These are phyloP conservation scores for Crucibulum laeve DNA, from an alignment of 768 basidiomycete genomes.

Conservation along the genomic window DNA sequence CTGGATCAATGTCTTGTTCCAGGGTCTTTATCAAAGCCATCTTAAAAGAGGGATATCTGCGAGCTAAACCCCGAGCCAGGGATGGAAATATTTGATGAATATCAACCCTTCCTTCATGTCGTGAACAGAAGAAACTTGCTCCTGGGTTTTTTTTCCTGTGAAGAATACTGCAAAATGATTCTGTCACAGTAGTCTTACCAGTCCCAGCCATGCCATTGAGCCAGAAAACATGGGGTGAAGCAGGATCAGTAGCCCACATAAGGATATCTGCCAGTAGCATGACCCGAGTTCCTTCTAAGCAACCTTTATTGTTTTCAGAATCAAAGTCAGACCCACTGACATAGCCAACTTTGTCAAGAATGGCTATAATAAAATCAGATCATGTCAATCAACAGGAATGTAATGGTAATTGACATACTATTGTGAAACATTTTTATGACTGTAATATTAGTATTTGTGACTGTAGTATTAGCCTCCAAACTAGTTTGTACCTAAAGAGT, in stretches of 20 bases:
- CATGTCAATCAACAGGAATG: background rate
- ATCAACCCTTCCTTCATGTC: background rate
- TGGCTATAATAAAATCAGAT: background rate
- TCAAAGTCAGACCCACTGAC: background rate
- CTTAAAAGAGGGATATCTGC: background rate
- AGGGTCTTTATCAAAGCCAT: background rate
- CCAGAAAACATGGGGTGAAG: slow-evolving; percentile 18
- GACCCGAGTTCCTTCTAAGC: slow-evolving; percentile 9
- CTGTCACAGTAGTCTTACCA: slow-evolving; percentile 15
- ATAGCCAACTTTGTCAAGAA: background rate
- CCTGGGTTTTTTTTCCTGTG: background rate
- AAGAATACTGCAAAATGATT: background rate
- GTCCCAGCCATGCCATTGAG: slow-evolving; percentile 15
- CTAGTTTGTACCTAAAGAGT: background rate
- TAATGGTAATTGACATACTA: background rate
- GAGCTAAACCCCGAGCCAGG: background rate
- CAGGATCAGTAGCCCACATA: slow-evolving; percentile 27
- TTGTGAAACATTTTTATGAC: background rate
- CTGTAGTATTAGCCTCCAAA: background rate
- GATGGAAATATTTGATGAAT: background rate
- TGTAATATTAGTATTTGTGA: background rate
- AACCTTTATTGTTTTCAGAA: slow-evolving; percentile 2
- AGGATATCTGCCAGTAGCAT: slow-evolving; percentile 8
- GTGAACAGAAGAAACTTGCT: background rate
- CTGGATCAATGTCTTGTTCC: background rate